Base-by-base conservation (phyloP, 805 yeast genomes). In the Lipomyces yamadae region DNA sequence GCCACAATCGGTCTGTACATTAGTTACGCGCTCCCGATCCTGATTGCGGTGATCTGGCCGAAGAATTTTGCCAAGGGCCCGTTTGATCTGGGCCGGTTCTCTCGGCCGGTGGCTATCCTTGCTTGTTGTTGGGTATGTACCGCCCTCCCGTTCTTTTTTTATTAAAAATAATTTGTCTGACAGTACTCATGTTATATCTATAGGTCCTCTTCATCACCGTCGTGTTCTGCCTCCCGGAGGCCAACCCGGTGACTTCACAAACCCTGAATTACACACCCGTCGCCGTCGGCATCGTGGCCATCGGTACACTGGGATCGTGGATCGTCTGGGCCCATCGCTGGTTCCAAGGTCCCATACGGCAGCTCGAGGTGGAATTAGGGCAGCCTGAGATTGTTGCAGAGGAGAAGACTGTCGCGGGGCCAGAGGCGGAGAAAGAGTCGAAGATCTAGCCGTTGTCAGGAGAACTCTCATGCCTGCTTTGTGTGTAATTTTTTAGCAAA, bases 371-470 rank as follows among this genome's bases (percentile, higher is more conserved):
- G 42, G 42, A 37, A 37, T 37, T 10, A 2, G 42, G 42, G 10
- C 42, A 37, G 42, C 8, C 42, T 37, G 42, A 2, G 8, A 37
- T 37, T 37, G 42, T 37, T 37, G 42, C 8, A 4, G 42, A 37
- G 42, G 42, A 37, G 42, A 37, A 37, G 42, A 37, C 42, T 37
- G 42, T 8, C 8, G 10, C 42, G 10, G 42, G 42, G 42, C 42
- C 42, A 37, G 42, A 37, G 42, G 42, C 42, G 42, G 42, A 37
- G 42, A 37, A 37, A 37, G 42, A 37, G 42, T 37, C 42, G 42
- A 37, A 37, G 42, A 37, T 37, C 13, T 37, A 37, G 42, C 42
- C 8, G 10, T 37, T 37, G 42, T 37, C 42, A 10, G 42, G 42
- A 37, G 5, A 3, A 13, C 42, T 37, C 42, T 37, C 10, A 5